Conservation (phyloP, 768 basidiomycete species). For the Tulasnella sp. region DNA sequence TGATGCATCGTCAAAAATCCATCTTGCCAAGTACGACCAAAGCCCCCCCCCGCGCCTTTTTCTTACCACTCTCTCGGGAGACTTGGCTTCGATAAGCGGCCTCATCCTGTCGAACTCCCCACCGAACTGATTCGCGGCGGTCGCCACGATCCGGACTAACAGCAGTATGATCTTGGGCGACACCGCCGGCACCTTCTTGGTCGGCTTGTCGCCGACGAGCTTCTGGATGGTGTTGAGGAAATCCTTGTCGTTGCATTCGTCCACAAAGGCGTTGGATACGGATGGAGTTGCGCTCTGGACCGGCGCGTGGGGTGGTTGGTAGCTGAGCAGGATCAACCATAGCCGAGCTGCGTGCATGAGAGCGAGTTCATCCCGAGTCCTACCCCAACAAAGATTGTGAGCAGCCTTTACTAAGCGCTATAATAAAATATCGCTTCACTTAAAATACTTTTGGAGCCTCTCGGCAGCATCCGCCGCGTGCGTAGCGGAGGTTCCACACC, state of each 20-base stretch:
- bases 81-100: no score
- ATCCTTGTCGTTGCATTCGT: slow-evolving; percentile 7
- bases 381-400: not conserved
- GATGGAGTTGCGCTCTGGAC: not conserved
- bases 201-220: not conserved
- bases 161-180: not conserved
- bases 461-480: not conserved
- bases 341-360: not conserved
- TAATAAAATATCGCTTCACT: not conserved
- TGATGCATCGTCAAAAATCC: no score
- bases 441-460: not conserved
- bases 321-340: not conserved
- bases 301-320: not conserved
- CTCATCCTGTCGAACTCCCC: not conserved
- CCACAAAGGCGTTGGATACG: not conserved
- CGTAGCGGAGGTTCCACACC: not conserved
- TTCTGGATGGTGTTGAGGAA: not conserved
- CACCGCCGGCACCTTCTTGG: no score
- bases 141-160: not conserved
- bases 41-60: no score
- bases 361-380: not conserved
- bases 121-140: not conserved
- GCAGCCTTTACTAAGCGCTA: not conserved
- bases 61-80: no score
- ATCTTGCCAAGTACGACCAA: no score